Evolutionary conservation across 2,329 filamentous ascomycete species (phyloP), one percentile per base, ranked within the genome.

Genomic region (Tricladium varicosporioides): DNA sequence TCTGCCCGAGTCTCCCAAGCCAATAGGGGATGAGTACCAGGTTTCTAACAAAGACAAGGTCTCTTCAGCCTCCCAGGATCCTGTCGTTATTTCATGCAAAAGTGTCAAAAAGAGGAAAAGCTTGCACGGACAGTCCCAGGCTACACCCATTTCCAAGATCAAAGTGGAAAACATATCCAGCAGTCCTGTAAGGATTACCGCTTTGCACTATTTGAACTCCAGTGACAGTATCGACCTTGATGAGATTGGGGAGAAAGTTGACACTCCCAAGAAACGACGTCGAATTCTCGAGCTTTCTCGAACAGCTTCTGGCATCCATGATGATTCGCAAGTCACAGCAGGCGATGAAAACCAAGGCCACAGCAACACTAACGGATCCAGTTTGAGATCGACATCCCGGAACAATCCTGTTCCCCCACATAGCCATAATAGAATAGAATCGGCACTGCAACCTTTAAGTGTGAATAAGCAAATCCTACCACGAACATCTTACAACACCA

Each of bases 171-270:
- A 33, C 0, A 55, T 65, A 19, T 54, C 57, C 18, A 70, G 68
- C 48, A 71, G 69, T 51, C 69, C 70, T 9, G 59, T 67, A 32
- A 59, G 57, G 11, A 53, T 66, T n/a, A 53, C 59, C 7, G 54
- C 45, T 13, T 46, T 69, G 14, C 40, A 47, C 14, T 32, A 53
- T 43, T 47, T 65, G n/a, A 51, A 57, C 31, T 50, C 45, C 5
- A 56, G 54, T 15, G 69, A 72, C 9, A 72, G 69, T 50, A 62
- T 72, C 19, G 71, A 73, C 56, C 62, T 73, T 10, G 71, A 72
- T 58, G 70, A 72, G 16, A 70, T 72, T 57, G 71, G 71, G 4
- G 58, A 68, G 42, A 70, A 69, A 52, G 62, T 70, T 11, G 56
- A 61, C 43, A 73, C 71, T 8, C 71, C 71, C 1, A 70, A 66